Conservation (phyloP, 805 yeast species). For the Kodamaea hsintzibuensis region DNA sequence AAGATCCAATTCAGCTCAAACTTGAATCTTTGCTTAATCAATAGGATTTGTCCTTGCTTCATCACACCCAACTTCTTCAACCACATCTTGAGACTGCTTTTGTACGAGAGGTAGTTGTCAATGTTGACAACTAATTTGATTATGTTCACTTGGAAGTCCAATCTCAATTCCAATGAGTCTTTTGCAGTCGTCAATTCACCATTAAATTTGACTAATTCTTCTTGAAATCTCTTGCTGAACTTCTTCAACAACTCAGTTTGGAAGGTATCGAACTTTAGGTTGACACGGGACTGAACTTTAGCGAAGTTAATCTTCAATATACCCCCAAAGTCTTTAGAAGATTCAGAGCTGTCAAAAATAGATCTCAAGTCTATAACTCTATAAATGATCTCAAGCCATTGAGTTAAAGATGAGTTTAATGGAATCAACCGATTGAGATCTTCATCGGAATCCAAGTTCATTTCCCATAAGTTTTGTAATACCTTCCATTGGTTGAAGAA, state of each 20-base stretch:
- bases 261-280: conserved; percentile 59
- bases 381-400: conserved; percentile 51
- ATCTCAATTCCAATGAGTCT: conserved; percentile 28
- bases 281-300: conserved; percentile 53
- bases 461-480: conserved; percentile 61
- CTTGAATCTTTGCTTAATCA: conserved; percentile 46
- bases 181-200: conserved; percentile 32
- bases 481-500: conserved; percentile 55
- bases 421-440: conserved; percentile 33
- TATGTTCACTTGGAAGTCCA: conserved; percentile 37
- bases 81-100: conserved; percentile 18
- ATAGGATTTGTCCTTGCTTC: conserved; percentile 32
- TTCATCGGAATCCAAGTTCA: conserved; percentile 40
- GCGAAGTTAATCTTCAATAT: conserved; percentile 44
- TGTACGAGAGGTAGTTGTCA: conserved; percentile 22
- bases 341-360: conserved; percentile 53
- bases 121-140: conserved; percentile 41
- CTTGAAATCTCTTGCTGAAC: conserved; percentile 42
- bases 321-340: conserved; percentile 39
- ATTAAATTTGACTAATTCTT: conserved; percentile 29
- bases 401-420: conserved; percentile 16
- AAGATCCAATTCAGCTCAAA: conserved; percentile 58
- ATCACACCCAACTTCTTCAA: conserved; percentile 11
- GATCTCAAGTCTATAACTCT: conserved; percentile 45
- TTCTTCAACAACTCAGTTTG: conserved; percentile 44